Evolutionary conservation across 331 rosid genomes (phyloP), one percentile per base, ranked within the genome.

Genomic region (Stylosanthes scabra): DNA sequence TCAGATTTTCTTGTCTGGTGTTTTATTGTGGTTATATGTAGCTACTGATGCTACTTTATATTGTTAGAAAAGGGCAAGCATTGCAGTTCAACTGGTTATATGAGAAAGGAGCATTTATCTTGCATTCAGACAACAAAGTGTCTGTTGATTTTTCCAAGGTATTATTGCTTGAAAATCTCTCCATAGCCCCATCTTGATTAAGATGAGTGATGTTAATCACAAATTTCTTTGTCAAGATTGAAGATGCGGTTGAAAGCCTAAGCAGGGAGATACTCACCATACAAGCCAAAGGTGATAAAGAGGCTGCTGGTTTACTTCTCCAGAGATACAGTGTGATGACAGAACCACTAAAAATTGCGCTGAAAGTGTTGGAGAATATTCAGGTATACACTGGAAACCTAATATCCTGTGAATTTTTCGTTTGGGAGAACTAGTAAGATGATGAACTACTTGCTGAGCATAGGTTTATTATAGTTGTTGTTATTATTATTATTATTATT

Each of bases 251-350:
- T 57, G 99, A 94, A 82, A 81, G 90, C 74, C 64, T 94, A 65
- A 90, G 97, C 80, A 86, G 84, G 84, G 97, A 90, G 83, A 90
- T 94, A 58, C 97, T 94, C 62, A 91, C 97, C 66, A 86, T 88
- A 69, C 99, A 91, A 83, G 99, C 97, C 70, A 85, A 83, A 83
- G 97, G 99, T 57, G 93, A 94, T 86, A 94, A 94, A 81, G 86
- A 78, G 80, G 90, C 93, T 13, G 99, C 97, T 49, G 79, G 84
- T 45, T 62, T 84, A 66, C 91, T 94, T 76, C 96, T 94, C 72
- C 84, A 87, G 72, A 91, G 87, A 80, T 80, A 87, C 74, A 7
- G 83, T 50, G 75, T 60, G 59, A 64, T 91, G 78, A 78, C 97
- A 1, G 77, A 87, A 64, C 97, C 97, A 68, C 69, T 91, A 67